A percentile compares a stretch with the other conserved stretches of the same genome.
These are phyloP conservation scores for Elsinoe australis DNA, from an alignment of 2,329 filamentous ascomycete species.

Conservation along the genomic window DNA sequence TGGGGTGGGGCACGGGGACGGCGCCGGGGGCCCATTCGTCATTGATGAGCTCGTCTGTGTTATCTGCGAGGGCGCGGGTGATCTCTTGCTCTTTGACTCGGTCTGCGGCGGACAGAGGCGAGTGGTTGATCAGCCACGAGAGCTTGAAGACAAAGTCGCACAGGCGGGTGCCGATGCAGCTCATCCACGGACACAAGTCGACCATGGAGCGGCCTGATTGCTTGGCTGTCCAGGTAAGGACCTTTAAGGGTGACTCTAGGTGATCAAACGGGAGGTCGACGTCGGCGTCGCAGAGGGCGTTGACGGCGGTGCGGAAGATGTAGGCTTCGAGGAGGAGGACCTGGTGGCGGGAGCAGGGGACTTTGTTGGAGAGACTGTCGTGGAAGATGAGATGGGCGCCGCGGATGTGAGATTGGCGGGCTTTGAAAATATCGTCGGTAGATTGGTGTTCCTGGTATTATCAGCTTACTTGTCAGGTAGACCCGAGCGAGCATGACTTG, in stretches of 20 bases:
- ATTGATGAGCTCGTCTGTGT: neutral
- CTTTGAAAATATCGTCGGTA: slow-evolving; percentile 4
- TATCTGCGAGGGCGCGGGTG: too few species aligned
- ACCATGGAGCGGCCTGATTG: neutral
- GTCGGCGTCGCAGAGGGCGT: slow-evolving; percentile 21
- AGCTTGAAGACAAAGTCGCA: slow-evolving; percentile 10
- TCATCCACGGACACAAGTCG: slow-evolving; percentile 17
- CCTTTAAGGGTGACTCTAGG: neutral
- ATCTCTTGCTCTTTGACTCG: neutral
- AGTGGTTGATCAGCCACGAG: slow-evolving; percentile 13
- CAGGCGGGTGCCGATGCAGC: slow-evolving; percentile 6
- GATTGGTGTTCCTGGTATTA: slow-evolving; percentile 18
- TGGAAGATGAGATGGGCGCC: slow-evolving; percentile 20
- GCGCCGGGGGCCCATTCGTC: neutral
- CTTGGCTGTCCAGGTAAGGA: neutral
- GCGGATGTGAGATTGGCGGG: slow-evolving; percentile 18
- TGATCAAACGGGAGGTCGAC: slow-evolving; percentile 18
- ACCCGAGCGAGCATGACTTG: too few species aligned
- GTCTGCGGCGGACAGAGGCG: neutral
- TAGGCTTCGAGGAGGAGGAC: slow-evolving; percentile 22
- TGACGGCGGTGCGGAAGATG: slow-evolving; percentile 20
- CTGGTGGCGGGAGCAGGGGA: slow-evolving; percentile 18
- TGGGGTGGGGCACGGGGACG: neutral
- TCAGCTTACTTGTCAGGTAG: too few species aligned
- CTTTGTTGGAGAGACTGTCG: neutral